A percentile compares a stretch with the other conserved stretches of the same genome.
These are phyloP conservation scores for Anisodus tanguticus DNA, from an alignment of 257 asterid species.

Conservation along the genomic window DNA sequence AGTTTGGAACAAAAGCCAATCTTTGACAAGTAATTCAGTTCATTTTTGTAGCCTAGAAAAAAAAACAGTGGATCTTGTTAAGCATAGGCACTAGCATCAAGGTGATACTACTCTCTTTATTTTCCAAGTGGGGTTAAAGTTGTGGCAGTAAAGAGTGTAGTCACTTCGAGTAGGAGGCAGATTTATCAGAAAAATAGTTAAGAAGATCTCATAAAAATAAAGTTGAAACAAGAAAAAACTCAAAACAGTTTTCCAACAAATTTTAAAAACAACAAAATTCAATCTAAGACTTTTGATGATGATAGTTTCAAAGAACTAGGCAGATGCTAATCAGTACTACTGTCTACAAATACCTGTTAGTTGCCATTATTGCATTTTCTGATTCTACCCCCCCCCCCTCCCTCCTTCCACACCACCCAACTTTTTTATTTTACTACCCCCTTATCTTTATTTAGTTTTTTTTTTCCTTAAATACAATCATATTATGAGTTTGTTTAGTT, in stretches of 20 bases:
- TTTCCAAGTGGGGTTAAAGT: constrained; percentile 9
- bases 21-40: too few relatives aligned
- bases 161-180: constrained; percentile 49
- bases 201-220: constrained; percentile 14
- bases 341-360: neutral
- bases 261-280: neutral
- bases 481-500: neutral
- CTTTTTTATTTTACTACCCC: neutral
- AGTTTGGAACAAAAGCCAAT: too few relatives aligned
- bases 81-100: neutral
- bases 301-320: constrained; percentile 33
- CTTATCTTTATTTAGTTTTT: neutral
- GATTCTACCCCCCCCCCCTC: neutral
- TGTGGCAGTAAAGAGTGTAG: constrained; percentile 46
- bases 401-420: neutral
- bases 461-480: neutral
- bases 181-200: constrained; percentile 52
- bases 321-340: constrained; percentile 27
- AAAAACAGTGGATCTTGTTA: neutral
- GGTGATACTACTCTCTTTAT: neutral
- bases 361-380: constrained; percentile 5
- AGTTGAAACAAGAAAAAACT: neutral
- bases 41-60: neutral
- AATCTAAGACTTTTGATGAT: constrained; percentile 35
- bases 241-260: neutral